These are phyloP conservation scores for Tolypocladium album DNA, from an alignment of 2,329 filamentous ascomycete species.

Conservation along the genomic window DNA sequence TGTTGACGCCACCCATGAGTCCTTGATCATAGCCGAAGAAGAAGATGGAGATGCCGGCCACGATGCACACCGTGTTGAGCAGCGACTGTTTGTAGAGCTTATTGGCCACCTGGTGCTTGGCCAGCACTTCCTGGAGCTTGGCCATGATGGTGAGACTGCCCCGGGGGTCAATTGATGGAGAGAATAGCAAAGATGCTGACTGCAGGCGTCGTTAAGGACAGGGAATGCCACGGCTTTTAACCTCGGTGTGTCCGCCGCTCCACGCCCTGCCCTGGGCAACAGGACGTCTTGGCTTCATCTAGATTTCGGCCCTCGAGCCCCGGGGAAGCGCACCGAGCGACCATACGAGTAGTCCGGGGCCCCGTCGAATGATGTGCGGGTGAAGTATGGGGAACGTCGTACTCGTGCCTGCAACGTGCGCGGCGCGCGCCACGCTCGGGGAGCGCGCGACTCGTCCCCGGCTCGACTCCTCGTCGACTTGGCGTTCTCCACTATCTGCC, in stretches of 20 bases:
- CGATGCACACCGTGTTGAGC: conserved; percentile 49
- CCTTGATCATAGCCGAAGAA: conserved; percentile 54
- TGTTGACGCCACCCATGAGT: conserved; percentile 56
- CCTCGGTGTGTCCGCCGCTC: conserved; percentile 1
- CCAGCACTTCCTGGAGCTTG: not conserved
- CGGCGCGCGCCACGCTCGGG: not conserved
- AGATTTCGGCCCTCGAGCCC: not conserved
- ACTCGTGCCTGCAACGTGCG: not conserved
- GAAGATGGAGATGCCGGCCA: conserved; percentile 56
- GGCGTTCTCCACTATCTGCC: not conserved
- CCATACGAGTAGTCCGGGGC: not conserved
- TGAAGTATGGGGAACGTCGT: not conserved
- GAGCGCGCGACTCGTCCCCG: not conserved
- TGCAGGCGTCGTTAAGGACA: not conserved
- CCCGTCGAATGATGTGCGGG: not conserved
- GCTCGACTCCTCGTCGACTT: not conserved
- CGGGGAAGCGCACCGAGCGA: not conserved
- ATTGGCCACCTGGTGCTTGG: conserved; percentile 29
- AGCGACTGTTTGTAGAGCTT: conserved; percentile 43
- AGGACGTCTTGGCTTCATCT: not conserved
- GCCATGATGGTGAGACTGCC: not conserved
- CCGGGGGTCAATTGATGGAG: not conserved
- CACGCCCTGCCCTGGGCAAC: not conserved
- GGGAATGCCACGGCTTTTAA: not conserved
- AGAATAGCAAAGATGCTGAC: not conserved